Evolutionary conservation across 352 stramenopile species (phyloP).

Genomic region (Phytophthora ramorum): DNA sequence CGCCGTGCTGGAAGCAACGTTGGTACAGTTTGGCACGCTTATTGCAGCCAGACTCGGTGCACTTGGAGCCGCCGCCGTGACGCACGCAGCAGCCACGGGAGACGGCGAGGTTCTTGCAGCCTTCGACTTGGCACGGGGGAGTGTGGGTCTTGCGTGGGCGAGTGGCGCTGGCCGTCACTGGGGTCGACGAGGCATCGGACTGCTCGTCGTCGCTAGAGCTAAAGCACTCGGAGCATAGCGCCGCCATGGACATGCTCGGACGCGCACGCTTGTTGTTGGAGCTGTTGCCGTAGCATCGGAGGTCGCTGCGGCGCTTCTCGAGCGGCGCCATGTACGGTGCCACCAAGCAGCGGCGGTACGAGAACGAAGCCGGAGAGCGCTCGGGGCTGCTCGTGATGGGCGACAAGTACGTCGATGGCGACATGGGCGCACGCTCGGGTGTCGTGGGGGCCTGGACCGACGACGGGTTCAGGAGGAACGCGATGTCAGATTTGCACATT

Average conservation of each 20-base stretch:
- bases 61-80: constrained; percentile 52
- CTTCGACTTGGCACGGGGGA: constrained; percentile 53
- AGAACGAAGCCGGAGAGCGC: constrained; percentile 2
- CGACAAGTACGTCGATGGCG: constrained; percentile 25
- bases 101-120: constrained; percentile 58
- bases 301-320: constrained; percentile 34
- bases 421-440: constrained; percentile 30
- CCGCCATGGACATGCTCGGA: constrained; percentile 31
- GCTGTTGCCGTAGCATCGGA: constrained; percentile 14
- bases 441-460: constrained; percentile 1
- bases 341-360: constrained; percentile 6
- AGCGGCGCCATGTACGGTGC: constrained; percentile 39
- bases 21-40: constrained; percentile 73
- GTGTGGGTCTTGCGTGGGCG: constrained; percentile 39
- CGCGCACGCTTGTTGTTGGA: neutral
- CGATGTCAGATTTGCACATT: constrained; percentile 54
- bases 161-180: neutral
- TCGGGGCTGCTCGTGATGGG: constrained; percentile 31
- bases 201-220: constrained; percentile 27
- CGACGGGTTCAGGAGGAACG: constrained; percentile 53
- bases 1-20: constrained; percentile 73
- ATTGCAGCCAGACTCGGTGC: constrained; percentile 39
- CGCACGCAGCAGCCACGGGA: constrained; percentile 52
- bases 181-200: neutral
- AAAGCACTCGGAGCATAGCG: constrained; percentile 29